Evolutionary conservation across 257 asterid genomes (phyloP).

Genomic region (Ocimum tenuiflorum): DNA sequence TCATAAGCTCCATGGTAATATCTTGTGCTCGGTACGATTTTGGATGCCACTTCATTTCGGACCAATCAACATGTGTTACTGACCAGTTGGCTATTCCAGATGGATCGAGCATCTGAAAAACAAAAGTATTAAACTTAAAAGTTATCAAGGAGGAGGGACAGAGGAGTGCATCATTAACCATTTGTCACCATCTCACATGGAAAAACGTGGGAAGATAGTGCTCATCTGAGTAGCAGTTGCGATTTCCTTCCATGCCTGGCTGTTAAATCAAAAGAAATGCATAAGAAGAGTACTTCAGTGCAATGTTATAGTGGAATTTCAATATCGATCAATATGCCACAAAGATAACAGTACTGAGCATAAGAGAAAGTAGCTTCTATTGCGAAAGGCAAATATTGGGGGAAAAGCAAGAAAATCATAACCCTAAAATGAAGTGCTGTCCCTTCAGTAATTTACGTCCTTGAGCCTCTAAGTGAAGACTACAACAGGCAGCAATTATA

Average conservation of each 20-base stretch:
- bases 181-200: conserved; percentile 43
- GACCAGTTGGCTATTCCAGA: conserved; percentile 28
- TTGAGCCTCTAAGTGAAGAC: too few species aligned
- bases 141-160: not conserved
- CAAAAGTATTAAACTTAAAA: not conserved
- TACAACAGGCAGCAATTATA: not conserved
- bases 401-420: not conserved
- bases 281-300: conserved; percentile 17
- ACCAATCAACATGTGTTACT: not conserved
- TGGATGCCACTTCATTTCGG: conserved; percentile 91
- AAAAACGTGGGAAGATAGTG: conserved; percentile 92
- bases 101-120: conserved; percentile 75
- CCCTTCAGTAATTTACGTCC: not conserved
- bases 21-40: conserved; percentile 64
- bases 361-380: not conserved
- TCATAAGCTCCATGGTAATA: conserved; percentile 48
- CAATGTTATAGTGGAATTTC: not conserved
- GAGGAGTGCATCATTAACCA: conserved; percentile 1
- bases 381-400: not conserved
- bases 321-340: not conserved
- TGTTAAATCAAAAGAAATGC: conserved; percentile 42
- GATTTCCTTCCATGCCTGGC: conserved; percentile 90
- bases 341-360: not conserved
- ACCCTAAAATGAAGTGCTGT: not conserved
- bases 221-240: conserved; percentile 96